Base-by-base conservation (phyloP, 163 green algal genomes). In the Prototheca stagnorum region DNA sequence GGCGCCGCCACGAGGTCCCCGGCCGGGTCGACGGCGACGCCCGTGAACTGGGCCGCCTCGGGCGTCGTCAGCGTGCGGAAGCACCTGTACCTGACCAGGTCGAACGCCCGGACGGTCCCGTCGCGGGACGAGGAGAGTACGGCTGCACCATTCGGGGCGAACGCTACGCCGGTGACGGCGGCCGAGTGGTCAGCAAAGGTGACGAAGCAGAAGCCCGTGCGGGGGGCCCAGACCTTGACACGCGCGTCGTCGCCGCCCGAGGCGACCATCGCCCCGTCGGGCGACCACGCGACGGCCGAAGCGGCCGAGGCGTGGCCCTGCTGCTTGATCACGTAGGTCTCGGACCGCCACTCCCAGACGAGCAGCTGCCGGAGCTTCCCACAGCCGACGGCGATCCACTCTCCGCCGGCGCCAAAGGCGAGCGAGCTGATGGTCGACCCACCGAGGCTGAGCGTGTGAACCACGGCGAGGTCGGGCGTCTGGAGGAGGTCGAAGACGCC, bases 301-400 rank as follows among this genome's bases (percentile, higher is more conserved):
- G 88, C 69, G 51, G 91, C 83, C 47, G 79, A 82, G 35, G 66
- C 70, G 63, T 95, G 84, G 8, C 72, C 84, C 67, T 85, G 76
- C 59, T 87, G 78, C 70, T 83, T 83, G 9, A 94, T 67, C 39
- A 91, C 79, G 44, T 79, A 77, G n/a, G 61, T 86, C 68, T 97
- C 90, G 21, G 62, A 80, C 39, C 81, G 74, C 89, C 90, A 97
- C 64, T 98, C 89, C 89, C 89, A 98, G 35, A 98, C 88, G 56
- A 97, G 73, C 72, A 97, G 67, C 78, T 97, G 85, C 15, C 86
- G 82, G 41, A 95, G 67, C 48, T 56, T 65, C 9, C 79, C 80
- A 36, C 69, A 81, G 6, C 82, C 61, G 17, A 79, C 54, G 5
- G 79, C 82, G 28, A 95, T n/a, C 89, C 89, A 97, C 49, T 95